Conservation (phyloP, 1,284 basidiomycete species). For the Ceratobasidium sp. region DNA sequence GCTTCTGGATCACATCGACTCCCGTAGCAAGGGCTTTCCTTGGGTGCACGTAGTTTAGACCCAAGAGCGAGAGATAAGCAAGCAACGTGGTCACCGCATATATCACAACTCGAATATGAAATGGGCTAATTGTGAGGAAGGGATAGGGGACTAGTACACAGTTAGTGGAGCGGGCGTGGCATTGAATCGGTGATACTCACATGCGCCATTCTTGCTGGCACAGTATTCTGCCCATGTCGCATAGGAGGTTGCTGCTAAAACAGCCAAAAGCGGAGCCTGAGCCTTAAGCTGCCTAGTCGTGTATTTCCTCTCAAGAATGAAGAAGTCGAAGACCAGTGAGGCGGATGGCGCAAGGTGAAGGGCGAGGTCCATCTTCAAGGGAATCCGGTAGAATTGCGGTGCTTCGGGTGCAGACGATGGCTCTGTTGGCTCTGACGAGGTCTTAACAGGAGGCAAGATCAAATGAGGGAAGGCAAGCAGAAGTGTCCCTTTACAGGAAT, state of each 20-base stretch:
- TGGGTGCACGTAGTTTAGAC: conserved; percentile 58
- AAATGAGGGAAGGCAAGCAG: conserved; percentile 60
- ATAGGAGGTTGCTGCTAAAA: conserved; percentile 61
- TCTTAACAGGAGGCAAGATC: conserved; percentile 55
- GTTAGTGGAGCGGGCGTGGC: neutral
- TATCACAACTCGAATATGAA: conserved; percentile 62
- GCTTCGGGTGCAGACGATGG: conserved; percentile 53
- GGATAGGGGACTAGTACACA: conserved; percentile 72
- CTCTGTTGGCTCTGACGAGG: conserved; percentile 47
- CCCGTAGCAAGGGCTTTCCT: conserved; percentile 9
- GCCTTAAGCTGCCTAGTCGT: conserved; percentile 54
- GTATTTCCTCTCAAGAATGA: conserved; percentile 69
- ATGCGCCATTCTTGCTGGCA: conserved; percentile 64
- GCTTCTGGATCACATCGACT: conserved; percentile 18
- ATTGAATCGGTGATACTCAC: conserved; percentile 54
- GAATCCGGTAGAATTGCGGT: conserved; percentile 58
- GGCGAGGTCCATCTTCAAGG: conserved; percentile 66
- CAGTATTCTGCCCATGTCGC: conserved; percentile 71
- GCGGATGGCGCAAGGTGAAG: conserved; percentile 70
- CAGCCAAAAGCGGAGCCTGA: conserved; percentile 57
- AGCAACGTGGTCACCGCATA: conserved; percentile 62
- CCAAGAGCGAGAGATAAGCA: conserved; percentile 63
- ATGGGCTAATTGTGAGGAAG: conserved; percentile 68
- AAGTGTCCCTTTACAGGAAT: conserved; percentile 60
- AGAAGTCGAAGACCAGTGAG: conserved; percentile 70